A percentile compares a stretch with the other conserved stretches of the same genome.
Conservation (phyloP, 768 basidiomycete species). For the Bullera alba region DNA sequence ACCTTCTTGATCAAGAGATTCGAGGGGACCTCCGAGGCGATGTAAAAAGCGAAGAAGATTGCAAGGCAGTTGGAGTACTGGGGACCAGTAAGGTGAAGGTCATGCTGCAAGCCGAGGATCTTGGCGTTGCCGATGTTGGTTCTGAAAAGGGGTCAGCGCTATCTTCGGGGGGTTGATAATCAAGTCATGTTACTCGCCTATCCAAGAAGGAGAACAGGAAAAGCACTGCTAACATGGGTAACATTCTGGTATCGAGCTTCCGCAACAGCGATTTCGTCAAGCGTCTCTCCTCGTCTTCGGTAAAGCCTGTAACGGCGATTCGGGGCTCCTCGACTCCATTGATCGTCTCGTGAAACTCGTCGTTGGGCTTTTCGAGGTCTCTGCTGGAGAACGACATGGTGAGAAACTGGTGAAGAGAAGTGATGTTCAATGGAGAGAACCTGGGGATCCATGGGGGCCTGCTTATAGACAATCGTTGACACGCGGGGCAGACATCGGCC, state of each 20-base stretch:
- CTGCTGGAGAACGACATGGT: neutral
- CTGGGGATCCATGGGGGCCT: neutral
- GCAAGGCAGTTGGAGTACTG: slow-evolving; percentile 24
- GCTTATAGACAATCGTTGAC: too few species aligned
- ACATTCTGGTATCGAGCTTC: slow-evolving; percentile 24
- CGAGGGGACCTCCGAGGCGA: slow-evolving; percentile 25
- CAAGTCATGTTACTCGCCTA: neutral
- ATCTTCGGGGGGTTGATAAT: neutral
- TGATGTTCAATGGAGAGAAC: neutral
- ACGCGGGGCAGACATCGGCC: too few species aligned
- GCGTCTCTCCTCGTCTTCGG: slow-evolving; percentile 2
- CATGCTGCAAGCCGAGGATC: slow-evolving; percentile 8
- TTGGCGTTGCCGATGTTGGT: slow-evolving; percentile 37
- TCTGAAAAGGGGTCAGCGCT: neutral
- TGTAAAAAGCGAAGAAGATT: slow-evolving; percentile 37
- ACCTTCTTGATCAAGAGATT: slow-evolving; percentile 26
- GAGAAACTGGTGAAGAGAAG: too few species aligned
- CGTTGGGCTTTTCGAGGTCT: neutral
- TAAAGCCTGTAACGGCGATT: neutral
- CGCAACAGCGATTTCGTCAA: slow-evolving; percentile 11
- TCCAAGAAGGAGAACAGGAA: slow-evolving; percentile 32
- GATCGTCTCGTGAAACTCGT: neutral
- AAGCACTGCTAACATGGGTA: slow-evolving; percentile 30
- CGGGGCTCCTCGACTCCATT: neutral
- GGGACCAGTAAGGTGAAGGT: slow-evolving; percentile 10